These are phyloP conservation scores for Aegilops speltoides DNA, from an alignment of 176 grass and related monocot genomes.

Conservation along the genomic window DNA sequence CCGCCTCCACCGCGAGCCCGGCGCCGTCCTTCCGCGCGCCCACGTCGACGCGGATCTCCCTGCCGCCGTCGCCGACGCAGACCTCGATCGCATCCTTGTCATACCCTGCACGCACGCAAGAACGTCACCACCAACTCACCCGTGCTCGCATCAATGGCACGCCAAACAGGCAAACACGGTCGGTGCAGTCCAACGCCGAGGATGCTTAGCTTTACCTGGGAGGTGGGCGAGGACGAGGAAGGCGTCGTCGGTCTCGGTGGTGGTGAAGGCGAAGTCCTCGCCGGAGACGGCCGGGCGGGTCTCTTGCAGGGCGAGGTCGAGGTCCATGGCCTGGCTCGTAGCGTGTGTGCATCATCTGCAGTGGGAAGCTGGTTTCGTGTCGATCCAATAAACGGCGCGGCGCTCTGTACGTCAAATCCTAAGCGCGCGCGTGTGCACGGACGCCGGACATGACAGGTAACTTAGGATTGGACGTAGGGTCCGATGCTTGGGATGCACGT, in stretches of 20 bases:
- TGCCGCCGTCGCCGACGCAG: constrained; percentile 40
- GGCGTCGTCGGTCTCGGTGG: constrained; percentile 58
- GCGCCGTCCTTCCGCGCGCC: constrained; percentile 46
- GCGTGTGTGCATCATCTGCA: background rate
- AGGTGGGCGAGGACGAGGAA: constrained; percentile 76
- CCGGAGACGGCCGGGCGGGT: constrained; percentile 17
- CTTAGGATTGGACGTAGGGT: background rate
- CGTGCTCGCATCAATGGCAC: background rate
- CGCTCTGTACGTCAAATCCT: background rate
- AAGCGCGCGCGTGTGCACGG: background rate
- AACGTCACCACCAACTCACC: too few relatives aligned
- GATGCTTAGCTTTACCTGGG: constrained; percentile 44
- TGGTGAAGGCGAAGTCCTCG: constrained; percentile 56
- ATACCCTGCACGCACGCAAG: constrained; percentile 41
- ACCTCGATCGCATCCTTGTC: constrained; percentile 66
- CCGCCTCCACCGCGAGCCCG: constrained; percentile 37
- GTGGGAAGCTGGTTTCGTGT: constrained; percentile 10
- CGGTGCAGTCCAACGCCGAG: background rate
- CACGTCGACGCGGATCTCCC: constrained; percentile 43
- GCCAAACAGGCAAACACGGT: too few relatives aligned
- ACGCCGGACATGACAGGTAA: background rate
- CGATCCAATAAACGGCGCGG: background rate
- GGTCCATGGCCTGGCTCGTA: constrained; percentile 45
- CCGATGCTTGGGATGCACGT: constrained; percentile 12
- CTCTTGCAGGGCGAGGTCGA: constrained; percentile 59